These are phyloP conservation scores for Populus hybrid DNA, from an alignment of 441 rosid genomes.

Conservation along the genomic window DNA sequence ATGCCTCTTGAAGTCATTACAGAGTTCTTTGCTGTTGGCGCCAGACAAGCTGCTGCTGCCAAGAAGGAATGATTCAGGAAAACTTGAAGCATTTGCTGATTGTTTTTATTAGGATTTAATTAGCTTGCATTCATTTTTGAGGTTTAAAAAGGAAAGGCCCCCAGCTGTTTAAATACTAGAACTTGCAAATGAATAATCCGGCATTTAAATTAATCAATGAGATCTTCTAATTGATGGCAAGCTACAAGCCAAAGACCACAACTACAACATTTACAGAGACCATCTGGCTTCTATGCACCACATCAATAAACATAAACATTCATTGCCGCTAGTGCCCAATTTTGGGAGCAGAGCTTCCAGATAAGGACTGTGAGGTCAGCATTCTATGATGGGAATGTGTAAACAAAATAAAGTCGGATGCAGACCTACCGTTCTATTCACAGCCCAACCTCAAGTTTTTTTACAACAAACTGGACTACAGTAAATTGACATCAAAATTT, in stretches of 20 bases:
- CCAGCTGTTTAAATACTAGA: too few species aligned
- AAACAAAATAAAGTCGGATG: not conserved
- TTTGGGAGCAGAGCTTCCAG: too few species aligned
- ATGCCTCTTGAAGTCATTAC: conserved; percentile 98
- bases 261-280: not conserved
- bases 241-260: not conserved
- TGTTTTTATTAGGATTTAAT: not conserved
- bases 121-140: too few species aligned
- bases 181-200: not conserved
- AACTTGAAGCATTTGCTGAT: conserved; percentile 1
- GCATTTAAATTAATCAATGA: not conserved
- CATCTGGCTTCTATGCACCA: not conserved
- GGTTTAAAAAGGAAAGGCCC: too few species aligned
- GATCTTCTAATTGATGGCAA: not conserved
- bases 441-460: conserved; percentile 13
- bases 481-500: conserved; percentile 5
- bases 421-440: conserved; percentile 6
- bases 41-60: conserved; percentile 46
- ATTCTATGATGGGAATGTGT: not conserved
- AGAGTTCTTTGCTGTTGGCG: conserved; percentile 89
- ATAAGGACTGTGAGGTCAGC: too few species aligned
- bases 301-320: not conserved
- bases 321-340: not conserved
- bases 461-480: not conserved
- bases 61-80: conserved; percentile 32